phyloP scores from a whole-genome alignment of 441 rosid genomes.

The Breynia disticha region DNA sequence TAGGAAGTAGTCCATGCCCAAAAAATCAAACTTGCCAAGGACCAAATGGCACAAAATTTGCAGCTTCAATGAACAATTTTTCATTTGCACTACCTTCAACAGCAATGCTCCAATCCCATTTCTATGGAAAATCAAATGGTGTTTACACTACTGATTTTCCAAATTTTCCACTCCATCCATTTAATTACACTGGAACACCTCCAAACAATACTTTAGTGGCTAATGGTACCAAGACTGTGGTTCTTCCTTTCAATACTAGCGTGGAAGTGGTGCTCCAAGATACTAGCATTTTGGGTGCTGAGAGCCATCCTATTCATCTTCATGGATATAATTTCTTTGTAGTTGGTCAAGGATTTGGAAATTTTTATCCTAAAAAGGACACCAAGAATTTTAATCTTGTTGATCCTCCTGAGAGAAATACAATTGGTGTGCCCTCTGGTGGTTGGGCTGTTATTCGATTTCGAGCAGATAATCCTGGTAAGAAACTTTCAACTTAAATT shows the following conservation, averaged over 20 bases:
- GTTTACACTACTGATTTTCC: constrained; percentile 52
- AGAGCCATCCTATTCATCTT: constrained; percentile 65
- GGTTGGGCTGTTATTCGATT: constrained; percentile 63
- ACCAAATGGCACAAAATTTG: constrained; percentile 44
- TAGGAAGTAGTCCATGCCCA: constrained; percentile 53
- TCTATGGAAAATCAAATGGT: constrained; percentile 26
- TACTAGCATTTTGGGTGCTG: constrained; percentile 54
- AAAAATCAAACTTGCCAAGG: constrained; percentile 65
- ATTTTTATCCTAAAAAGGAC: constrained; percentile 38
- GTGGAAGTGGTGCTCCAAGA: constrained; percentile 58
- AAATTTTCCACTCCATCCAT: constrained; percentile 27
- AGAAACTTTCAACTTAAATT: not conserved
- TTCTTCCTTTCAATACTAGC: constrained; percentile 45
- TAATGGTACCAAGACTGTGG: constrained; percentile 39
- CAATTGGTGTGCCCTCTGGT: constrained; percentile 44
- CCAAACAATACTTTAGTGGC: constrained; percentile 50
- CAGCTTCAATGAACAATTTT: constrained; percentile 49
- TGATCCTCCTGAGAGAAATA: constrained; percentile 57
- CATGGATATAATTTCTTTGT: constrained; percentile 58
- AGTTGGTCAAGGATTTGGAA: constrained; percentile 60
- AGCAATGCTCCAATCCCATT: constrained; percentile 44
- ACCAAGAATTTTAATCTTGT: constrained; percentile 39
- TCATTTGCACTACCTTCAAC: constrained; percentile 42
- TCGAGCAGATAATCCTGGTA: constrained; percentile 55
- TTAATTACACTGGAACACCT: constrained; percentile 57